These are phyloP conservation scores for Leptographium lundbergii DNA, from an alignment of 2,329 filamentous ascomycete genomes.

Conservation along the genomic window DNA sequence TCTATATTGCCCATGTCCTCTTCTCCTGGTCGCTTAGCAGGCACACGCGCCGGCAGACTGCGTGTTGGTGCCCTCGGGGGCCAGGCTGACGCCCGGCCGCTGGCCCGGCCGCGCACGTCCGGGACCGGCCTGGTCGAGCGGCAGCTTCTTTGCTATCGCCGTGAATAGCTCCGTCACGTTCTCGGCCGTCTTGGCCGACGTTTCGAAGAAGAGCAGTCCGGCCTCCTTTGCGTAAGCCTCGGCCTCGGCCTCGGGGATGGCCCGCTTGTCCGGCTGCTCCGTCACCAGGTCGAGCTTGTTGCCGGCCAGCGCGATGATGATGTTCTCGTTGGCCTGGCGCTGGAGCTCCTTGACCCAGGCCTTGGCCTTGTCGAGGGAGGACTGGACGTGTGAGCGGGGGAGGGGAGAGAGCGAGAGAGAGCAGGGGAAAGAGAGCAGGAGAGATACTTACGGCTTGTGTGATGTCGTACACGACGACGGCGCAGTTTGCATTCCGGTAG, in stretches of 20 bases:
- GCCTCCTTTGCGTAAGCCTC: conserved; percentile 92
- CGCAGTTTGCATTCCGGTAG: conserved; percentile 98
- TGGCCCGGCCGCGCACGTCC: conserved; percentile 62
- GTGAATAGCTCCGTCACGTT: conserved; percentile 95
- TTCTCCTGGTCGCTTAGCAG: conserved; percentile 27
- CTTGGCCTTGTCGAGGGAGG: conserved; percentile 97
- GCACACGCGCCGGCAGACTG: conserved; percentile 42
- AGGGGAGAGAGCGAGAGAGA: neutral
- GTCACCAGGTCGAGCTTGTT: conserved; percentile 97
- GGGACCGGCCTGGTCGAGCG: conserved; percentile 89
- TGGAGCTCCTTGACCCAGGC: conserved; percentile 99
- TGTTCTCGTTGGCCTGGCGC: conserved; percentile 98
- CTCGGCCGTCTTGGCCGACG: conserved; percentile 91
- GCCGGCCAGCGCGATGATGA: conserved; percentile 93
- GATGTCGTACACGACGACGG: conserved; percentile 98
- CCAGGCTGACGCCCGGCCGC: conserved; percentile 45
- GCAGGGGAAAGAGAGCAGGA: neutral
- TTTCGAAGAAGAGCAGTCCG: conserved; percentile 94
- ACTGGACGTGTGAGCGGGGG: conserved; percentile 33
- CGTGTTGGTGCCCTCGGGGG: conserved; percentile 43
- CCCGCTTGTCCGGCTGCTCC: conserved; percentile 90
- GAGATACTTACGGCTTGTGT: conserved; percentile 75
- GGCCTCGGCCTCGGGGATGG: conserved; percentile 76
- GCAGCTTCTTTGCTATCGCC: conserved; percentile 93
- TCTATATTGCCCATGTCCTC: conserved; percentile 5